Evolutionary conservation across 495 filamentous ascomycete genomes (phyloP), one percentile per base, ranked within the genome.

Genomic region (Aspergillus asperescens): DNA sequence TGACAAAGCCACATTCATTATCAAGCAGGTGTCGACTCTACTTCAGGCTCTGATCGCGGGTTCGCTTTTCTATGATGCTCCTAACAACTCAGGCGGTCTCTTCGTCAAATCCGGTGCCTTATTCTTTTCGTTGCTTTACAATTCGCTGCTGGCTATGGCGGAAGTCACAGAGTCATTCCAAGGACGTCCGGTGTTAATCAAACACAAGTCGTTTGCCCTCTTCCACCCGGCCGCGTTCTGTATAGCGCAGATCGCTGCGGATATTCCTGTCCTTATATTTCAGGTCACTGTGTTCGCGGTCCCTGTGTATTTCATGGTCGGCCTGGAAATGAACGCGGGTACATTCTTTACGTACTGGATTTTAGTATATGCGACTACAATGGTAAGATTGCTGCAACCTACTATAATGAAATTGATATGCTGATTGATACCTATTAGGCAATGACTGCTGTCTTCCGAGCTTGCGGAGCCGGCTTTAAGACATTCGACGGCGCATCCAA

Each of bases 61-160:
- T 5, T 75, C 70, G 0, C 61, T 70, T 6, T 75, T 73, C 56
- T 75, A 73, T 47, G 61, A 59, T 43, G 62, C 69, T 4, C 65
- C 69, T 0, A 53, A 66, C 20, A 69, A 64, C 31, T 70, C 68
- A 0, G 61, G 51, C 16, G 78, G 78, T 25, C 67, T 80, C 6
- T 81, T 80, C 48, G 59, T 74, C 47, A 80, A 81, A 50, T 74
- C 70, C 7, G 78, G 78, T 56, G 78, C 73, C 13, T 57, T 81
- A n/a, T 90, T 90, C 72, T 88, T 90, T 67, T 77, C 82, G 28
- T 61, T 90, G 3, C 67, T 93, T 24, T 90, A 89, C 68, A 86
- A 88, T 59, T 80, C 80, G 50, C 73, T 90, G 47, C 70, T 89
- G 7, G 82, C 87, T 16, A 74, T 91, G 51, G 77, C 83, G 1